A percentile compares a stretch with the other conserved stretches of the same genome.
Evolutionary conservation across 2,329 filamentous ascomycete species (phyloP).

Genomic region (Bipolaris zeicola): DNA sequence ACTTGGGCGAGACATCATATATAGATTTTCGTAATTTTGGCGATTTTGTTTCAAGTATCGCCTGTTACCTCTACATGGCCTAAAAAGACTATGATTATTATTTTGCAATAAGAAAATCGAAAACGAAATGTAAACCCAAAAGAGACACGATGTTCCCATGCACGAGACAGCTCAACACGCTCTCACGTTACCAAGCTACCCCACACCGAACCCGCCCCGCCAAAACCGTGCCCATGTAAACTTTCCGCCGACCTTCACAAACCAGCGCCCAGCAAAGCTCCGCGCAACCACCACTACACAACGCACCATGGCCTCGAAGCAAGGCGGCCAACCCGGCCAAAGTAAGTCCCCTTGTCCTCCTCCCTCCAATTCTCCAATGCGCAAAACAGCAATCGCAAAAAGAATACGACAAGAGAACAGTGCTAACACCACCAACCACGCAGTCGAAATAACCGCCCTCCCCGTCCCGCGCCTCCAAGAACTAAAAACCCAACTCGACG

Average conservation of each 20-base stretch:
- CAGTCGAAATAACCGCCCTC: constrained; percentile 74
- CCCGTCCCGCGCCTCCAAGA: constrained; percentile 83
- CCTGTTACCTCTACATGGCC: too few species aligned
- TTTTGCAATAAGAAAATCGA: too few species aligned
- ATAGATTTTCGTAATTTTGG: too few species aligned
- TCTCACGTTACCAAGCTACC: constrained; percentile 25
- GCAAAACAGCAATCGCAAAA: background rate
- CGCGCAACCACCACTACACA: background rate
- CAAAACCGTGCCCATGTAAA: constrained; percentile 25
- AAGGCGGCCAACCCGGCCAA: constrained; percentile 35
- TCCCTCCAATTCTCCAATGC: background rate
- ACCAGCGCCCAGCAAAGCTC: constrained; percentile 3
- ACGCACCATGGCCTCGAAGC: constrained; percentile 32
- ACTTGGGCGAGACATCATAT: too few species aligned
- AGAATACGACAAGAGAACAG: background rate
- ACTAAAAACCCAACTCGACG: constrained; percentile 94
- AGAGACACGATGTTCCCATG: too few species aligned
- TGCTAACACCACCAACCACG: constrained; percentile 8
- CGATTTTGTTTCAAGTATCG: too few species aligned
- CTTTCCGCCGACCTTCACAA: constrained; percentile 14
- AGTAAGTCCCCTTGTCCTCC: constrained; percentile 22
- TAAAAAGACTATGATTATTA: too few species aligned
- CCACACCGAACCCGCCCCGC: constrained; percentile 24
- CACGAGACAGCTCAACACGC: constrained; percentile 15
- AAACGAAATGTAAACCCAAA: too few species aligned